These are phyloP conservation scores for Oryza australiensis DNA, from an alignment of 176 grass and related monocot genomes.

Conservation along the genomic window DNA sequence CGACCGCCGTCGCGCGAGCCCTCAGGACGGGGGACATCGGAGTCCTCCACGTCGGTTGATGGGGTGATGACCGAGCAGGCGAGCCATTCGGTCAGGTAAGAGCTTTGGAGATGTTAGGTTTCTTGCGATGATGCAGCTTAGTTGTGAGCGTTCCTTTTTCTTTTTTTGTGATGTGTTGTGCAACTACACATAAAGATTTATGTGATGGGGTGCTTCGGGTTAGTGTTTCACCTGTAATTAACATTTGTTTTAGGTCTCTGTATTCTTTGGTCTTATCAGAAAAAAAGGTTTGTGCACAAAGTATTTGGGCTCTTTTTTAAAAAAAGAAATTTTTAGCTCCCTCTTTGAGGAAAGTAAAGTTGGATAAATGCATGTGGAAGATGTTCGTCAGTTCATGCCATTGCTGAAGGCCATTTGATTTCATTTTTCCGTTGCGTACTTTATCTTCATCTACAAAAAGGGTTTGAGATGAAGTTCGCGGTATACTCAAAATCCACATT, in stretches of 20 bases:
- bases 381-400: not conserved
- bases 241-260: not conserved
- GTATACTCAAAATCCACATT: not conserved
- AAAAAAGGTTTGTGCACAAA: not conserved
- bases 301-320: not conserved
- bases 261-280: not conserved
- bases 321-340: not conserved
- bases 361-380: too few species aligned
- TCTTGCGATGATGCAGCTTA: not conserved
- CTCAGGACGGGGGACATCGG: conserved; percentile 46
- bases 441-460: too few species aligned
- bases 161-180: not conserved
- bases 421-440: not conserved
- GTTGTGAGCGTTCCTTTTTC: not conserved
- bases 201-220: not conserved
- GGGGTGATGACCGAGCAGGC: not conserved
- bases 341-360: not conserved
- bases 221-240: not conserved
- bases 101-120: not conserved
- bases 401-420: not conserved
- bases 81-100: not conserved
- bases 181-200: not conserved
- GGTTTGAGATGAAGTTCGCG: not conserved
- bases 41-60: conserved; percentile 43
- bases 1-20: conserved; percentile 59